phyloP scores from a whole-genome alignment of 345 rosid species.

The Linum usitatissimum region DNA sequence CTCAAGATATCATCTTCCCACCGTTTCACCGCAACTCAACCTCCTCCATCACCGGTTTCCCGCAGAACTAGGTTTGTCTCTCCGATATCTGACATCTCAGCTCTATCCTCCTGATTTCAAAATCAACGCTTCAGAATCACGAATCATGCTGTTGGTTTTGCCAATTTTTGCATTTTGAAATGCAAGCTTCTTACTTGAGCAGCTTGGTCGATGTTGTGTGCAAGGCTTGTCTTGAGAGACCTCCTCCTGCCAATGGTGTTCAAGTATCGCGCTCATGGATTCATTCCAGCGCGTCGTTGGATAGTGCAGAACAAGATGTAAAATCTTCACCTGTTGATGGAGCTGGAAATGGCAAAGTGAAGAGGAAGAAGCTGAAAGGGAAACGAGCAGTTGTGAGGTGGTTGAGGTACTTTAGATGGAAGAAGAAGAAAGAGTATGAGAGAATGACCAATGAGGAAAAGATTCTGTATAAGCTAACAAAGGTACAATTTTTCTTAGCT shows the following conservation, averaged over 20 bases:
- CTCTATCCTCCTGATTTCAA: background rate
- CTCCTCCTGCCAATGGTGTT: conserved; percentile 6
- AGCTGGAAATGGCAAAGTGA: conserved; percentile 26
- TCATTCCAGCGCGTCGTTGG: conserved; percentile 30
- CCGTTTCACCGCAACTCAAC: background rate
- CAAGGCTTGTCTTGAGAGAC: conserved; percentile 45
- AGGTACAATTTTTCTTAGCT: too few species aligned
- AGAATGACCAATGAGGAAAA: conserved; percentile 90
- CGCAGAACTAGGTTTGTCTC: background rate
- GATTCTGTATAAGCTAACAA: conserved; percentile 37
- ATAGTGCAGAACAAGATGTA: conserved; percentile 19
- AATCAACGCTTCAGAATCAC: background rate
- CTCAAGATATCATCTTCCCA: background rate
- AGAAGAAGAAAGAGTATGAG: conserved; percentile 81
- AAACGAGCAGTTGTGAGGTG: conserved; percentile 85
- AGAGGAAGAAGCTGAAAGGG: conserved; percentile 73
- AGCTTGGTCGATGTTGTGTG: conserved; percentile 42
- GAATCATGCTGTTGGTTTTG: background rate
- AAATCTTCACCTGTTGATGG: conserved; percentile 17
- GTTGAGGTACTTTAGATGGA: conserved; percentile 83
- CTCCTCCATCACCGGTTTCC: background rate
- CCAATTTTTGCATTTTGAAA: background rate
- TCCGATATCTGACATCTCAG: background rate
- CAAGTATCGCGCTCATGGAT: conserved; percentile 28
- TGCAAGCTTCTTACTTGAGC: conserved; percentile 32